Evolutionary conservation across 2,329 filamentous ascomycete genomes (phyloP), one percentile per base, ranked within the genome.

Genomic region (Claviceps sp.): DNA sequence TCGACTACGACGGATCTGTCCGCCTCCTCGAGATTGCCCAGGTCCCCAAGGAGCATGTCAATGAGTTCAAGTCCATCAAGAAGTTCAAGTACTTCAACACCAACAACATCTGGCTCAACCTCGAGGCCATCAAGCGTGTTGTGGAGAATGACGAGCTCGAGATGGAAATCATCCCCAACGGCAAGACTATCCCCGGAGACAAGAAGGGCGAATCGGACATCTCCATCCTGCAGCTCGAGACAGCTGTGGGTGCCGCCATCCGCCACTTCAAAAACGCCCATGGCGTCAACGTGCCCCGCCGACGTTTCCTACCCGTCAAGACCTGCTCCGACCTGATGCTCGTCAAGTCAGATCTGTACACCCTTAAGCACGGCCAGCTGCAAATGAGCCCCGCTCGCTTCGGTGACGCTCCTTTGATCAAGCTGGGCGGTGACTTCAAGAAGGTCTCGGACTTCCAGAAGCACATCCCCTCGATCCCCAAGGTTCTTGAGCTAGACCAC

Each of bases 61-160:
- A 98, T 75, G 93, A 98, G 77, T 98, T 98, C 88, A 98, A 98
- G 84, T 96, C 90, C 48, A 98, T 98, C 80, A 98, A 98, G 85
- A 98, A 98, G 81, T 98, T 98, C 86, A 96, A 95, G 81, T 98
- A 98, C 84, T 98, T 98, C 85, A 98, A 98, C 83, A 98, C 93
- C 73, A 98, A 98, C 87, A 98, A 98, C 82, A 96, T 98, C 74
- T 98, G 93, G 93, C 87, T 98, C 80, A 95, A 95, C 76, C 80
- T 96, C 63, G 84, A 88, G 68, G 93, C 93, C 61, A 87, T 98
- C 74, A 97, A 97, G 85, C 90, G 93, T 56, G 89, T 98, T 51
- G 93, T 98, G 7, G 93, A 97, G 81, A 89, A 94, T 72, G 89
- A 95, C 70, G 91, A 97, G 77, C 84, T 98, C 51, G 87, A 90